phyloP scores from a whole-genome alignment of 768 basidiomycete genomes.

The Russula earlei region DNA sequence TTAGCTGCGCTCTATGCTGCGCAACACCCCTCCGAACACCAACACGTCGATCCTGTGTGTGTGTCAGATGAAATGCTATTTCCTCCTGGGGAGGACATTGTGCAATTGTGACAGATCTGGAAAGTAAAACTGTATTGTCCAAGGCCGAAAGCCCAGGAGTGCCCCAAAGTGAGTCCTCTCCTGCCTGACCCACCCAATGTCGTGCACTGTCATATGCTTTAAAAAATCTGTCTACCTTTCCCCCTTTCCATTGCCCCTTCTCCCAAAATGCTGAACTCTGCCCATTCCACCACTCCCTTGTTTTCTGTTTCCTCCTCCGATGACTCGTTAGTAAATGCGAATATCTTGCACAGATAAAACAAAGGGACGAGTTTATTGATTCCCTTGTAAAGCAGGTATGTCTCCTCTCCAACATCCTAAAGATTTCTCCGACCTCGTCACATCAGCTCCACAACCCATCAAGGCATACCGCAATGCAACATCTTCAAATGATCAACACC shows the following conservation, averaged over 20 bases:
- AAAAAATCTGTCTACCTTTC: too few species aligned
- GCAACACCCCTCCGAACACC: constrained; percentile 6
- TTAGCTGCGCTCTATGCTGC: too few species aligned
- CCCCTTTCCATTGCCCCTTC: too few species aligned
- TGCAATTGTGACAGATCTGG: constrained; percentile 68
- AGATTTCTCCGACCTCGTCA: neutral
- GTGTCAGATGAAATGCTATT: too few species aligned
- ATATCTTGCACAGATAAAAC: constrained; percentile 75
- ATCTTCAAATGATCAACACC: too few species aligned
- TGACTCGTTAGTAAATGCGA: constrained; percentile 62
- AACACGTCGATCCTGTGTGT: constrained; percentile 21
- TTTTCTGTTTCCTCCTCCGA: constrained; percentile 1
- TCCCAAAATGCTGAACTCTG: neutral
- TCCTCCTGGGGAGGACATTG: constrained; percentile 54
- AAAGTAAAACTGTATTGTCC: constrained; percentile 72
- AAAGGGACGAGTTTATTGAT: constrained; percentile 82
- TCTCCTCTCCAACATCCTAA: constrained; percentile 2
- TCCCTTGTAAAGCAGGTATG: too few species aligned
- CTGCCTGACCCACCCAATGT: too few species aligned
- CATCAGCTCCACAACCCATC: constrained; percentile 71
- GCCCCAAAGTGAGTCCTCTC: too few species aligned
- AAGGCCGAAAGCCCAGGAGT: constrained; percentile 73
- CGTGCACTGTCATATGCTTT: too few species aligned
- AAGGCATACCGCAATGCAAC: too few species aligned
- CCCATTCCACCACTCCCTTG: neutral